Evolutionary conservation across 306 rosid genomes (phyloP), one percentile per base, ranked within the genome.

Genomic region (Lablab purpureus): DNA sequence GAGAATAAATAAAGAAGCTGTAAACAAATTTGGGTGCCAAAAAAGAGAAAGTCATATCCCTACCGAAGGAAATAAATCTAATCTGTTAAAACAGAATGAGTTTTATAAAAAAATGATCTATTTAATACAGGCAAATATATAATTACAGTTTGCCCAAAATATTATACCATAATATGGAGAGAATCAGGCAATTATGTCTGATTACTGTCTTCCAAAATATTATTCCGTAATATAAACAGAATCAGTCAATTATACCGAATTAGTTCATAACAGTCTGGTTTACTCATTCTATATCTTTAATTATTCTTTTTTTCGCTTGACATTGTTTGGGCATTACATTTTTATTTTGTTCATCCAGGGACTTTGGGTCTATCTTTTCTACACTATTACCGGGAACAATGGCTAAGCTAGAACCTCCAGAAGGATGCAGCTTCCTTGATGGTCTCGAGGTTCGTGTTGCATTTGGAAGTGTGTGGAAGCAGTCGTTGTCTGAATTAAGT

Each of bases 401-500:
- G 95, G 97, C 98, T 30, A 92, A 95, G 87, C 85, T 95, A 79
- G 97, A 92, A 77, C 99, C 99, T 85, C 94, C 96, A 58, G 99
- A 95, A 86, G 99, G 99, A 64, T 69, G 93, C 80, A 92, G 84
- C 82, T 95, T 95, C 84, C 90, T 95, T 68, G 99, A 95, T 78
- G 99, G 99, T 49, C 98, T 95, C 67, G 99, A 95, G 90, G 99
- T 95, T 75, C 90, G 91, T 41, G 99, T 95, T 74, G 99, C 98
- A 75, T 95, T 95, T 88, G 99, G 99, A 67, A 76, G 94, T 80
- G 98, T 92, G 66, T 95, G 99, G 99, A 95, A 92, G 86, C 99
- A 95, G 87, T 91, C 99, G 17, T 88, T 95, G 80, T 95, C 99
- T 25, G 99, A 95, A 84, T 81, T 95, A 59, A 95, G 99, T 86